Conservation (phyloP, 257 asterid species). For the Solanum sitiens region DNA sequence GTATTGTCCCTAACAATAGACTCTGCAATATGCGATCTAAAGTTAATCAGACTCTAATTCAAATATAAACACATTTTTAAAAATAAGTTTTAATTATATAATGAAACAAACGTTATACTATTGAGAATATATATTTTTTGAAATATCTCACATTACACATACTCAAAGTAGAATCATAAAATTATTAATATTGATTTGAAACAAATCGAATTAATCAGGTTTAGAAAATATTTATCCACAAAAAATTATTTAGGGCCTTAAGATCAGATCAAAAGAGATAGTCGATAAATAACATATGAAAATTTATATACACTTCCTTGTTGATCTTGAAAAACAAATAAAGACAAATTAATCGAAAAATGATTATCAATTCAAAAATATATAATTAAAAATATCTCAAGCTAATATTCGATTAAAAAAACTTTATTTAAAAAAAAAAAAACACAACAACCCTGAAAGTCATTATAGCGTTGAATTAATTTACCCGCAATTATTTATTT, state of each 20-base stretch:
- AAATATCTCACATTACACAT: no score
- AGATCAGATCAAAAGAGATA: accelerated
- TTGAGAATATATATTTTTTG: no score
- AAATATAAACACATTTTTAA: no score
- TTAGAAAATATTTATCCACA: background rate
- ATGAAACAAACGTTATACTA: no score
- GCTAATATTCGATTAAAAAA: background rate
- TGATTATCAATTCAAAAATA: background rate
- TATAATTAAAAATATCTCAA: accelerated
- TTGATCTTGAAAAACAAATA: background rate
- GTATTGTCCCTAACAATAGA: background rate
- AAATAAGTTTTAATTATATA: no score
- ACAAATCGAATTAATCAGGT: background rate
- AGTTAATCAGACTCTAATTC: no score
- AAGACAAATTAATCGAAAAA: no score
- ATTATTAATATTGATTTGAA: background rate
- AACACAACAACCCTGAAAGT: background rate
- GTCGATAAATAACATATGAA: background rate
- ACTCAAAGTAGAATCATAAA: background rate
- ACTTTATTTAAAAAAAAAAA: no score
- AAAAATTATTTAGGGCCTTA: background rate
- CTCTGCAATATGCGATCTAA: background rate
- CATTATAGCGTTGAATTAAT: background rate
- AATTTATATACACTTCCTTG: background rate
- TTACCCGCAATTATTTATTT: background rate